These are phyloP conservation scores for Cucumis melo DNA, from an alignment of 306 rosid genomes.

Conservation along the genomic window DNA sequence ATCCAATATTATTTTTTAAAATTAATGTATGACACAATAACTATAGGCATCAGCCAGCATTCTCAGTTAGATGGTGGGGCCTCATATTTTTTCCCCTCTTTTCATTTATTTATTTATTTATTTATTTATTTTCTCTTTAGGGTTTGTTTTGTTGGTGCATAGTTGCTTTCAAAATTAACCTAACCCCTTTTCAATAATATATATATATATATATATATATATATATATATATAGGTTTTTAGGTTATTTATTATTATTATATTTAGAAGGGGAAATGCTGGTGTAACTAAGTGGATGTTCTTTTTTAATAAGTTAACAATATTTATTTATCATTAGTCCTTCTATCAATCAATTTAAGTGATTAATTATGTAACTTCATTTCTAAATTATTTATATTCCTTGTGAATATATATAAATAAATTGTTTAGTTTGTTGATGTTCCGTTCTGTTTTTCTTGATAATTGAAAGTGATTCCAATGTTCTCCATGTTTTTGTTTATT, in stretches of 20 bases:
- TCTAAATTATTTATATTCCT: not conserved
- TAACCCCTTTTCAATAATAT: not conserved
- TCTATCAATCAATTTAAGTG: not conserved
- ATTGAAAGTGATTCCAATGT: not conserved
- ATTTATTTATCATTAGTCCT: not conserved
- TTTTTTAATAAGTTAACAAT: not conserved
- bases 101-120: not conserved
- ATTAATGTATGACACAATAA: slow-evolving; percentile 2
- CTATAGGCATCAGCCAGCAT: not conserved
- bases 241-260: not conserved
- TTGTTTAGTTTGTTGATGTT: not conserved
- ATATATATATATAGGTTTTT: not conserved
- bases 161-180: slow-evolving; percentile 17
- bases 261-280: not conserved
- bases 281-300: not conserved
- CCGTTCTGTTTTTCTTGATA: not conserved
- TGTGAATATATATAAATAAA: too few species aligned
- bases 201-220: not conserved
- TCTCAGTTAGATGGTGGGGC: not conserved
- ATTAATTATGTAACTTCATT: not conserved
- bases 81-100: too few species aligned
- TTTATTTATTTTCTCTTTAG: not conserved
- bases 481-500: not conserved
- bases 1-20: not conserved
- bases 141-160: not conserved